These are phyloP conservation scores for Blastocystis sp. DNA, from an alignment of 352 stramenopile species.

Conservation along the genomic window DNA sequence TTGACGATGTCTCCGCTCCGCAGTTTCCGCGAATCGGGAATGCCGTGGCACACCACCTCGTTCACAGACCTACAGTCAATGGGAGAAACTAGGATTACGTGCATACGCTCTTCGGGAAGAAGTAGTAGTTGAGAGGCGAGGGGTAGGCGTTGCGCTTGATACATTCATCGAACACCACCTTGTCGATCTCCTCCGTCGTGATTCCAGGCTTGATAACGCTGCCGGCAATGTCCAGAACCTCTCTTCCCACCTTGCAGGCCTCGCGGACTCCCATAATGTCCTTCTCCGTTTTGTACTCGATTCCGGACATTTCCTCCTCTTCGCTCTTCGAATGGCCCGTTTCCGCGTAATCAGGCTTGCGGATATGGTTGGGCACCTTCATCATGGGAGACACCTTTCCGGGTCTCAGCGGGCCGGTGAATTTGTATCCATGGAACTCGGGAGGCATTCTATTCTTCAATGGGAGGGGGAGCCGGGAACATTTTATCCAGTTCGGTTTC, in stretches of 20 bases:
- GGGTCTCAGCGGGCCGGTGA: constrained; percentile 80
- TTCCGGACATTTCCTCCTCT: constrained; percentile 74
- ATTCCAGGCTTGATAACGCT: constrained; percentile 81
- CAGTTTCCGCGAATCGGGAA: constrained; percentile 89
- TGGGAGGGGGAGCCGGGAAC: not conserved
- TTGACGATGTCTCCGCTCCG: constrained; percentile 96
- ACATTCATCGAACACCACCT: constrained; percentile 86
- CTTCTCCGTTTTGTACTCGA: constrained; percentile 86
- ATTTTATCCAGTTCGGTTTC: constrained; percentile 85
- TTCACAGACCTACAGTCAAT: constrained; percentile 80
- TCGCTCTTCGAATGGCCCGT: constrained; percentile 71
- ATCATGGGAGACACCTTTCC: constrained; percentile 77
- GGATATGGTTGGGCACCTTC: constrained; percentile 9
- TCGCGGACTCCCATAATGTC: constrained; percentile 89
- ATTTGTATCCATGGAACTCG: constrained; percentile 73
- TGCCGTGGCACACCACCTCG: constrained; percentile 93
- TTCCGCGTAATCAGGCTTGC: constrained; percentile 73
- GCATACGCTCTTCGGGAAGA: constrained; percentile 90
- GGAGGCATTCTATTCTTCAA: constrained; percentile 65
- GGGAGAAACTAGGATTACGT: constrained; percentile 77
- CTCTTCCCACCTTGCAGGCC: constrained; percentile 81
- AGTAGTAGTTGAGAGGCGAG: constrained; percentile 92
- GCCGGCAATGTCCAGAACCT: constrained; percentile 91
- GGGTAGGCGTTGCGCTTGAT: constrained; percentile 88
- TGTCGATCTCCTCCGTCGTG: constrained; percentile 94